These are phyloP conservation scores for Globisporangium megalacanthum DNA, from an alignment of 352 stramenopile genomes.

Conservation along the genomic window DNA sequence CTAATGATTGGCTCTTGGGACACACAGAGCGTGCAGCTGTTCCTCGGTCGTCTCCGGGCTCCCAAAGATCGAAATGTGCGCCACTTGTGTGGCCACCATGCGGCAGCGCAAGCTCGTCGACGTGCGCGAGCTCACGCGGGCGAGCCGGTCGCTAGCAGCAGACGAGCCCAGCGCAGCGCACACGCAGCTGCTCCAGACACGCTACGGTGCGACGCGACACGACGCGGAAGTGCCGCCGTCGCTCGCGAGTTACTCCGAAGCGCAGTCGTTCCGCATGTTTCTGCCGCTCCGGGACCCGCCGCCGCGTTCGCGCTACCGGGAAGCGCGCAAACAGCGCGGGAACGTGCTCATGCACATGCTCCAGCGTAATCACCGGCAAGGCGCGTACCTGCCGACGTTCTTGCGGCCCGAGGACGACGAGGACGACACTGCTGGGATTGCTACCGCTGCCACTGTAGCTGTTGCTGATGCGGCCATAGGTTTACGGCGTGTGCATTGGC, in stretches of 20 bases:
- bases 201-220: conserved; percentile 23
- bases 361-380: conserved; percentile 17
- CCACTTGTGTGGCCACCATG: conserved; percentile 44
- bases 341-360: conserved; percentile 64
- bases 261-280: conserved; percentile 55
- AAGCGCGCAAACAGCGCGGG: conserved; percentile 24
- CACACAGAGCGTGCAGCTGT: conserved; percentile 41
- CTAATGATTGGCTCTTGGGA: background rate
- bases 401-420: background rate
- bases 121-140: conserved; percentile 16
- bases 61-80: conserved; percentile 58
- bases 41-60: conserved; percentile 41
- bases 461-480: too few relatives aligned
- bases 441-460: background rate
- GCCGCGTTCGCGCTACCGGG: conserved; percentile 32
- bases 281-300: conserved; percentile 45
- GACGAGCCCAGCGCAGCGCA: conserved; percentile 15
- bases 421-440: background rate
- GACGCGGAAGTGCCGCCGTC: conserved; percentile 30
- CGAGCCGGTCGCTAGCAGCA: background rate
- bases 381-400: conserved; percentile 13
- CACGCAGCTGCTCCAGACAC: conserved; percentile 25
- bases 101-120: conserved; percentile 42
- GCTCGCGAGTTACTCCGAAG: conserved; percentile 33
- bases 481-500: too few relatives aligned